Conservation (phyloP, 192 early-diverging fungal species). For the Coemansia asiatica region DNA sequence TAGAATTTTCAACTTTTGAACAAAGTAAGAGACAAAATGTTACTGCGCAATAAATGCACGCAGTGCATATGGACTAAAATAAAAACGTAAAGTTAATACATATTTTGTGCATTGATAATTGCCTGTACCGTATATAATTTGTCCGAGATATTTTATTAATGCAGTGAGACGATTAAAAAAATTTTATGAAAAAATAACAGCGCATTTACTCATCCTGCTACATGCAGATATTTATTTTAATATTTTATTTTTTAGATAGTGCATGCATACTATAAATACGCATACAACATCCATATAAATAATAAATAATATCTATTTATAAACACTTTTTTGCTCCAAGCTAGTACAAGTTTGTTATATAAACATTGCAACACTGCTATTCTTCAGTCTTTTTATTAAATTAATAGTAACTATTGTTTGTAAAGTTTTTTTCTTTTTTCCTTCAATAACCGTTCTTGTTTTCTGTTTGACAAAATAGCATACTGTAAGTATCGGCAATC, state of each 20-base stretch:
- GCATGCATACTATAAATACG: not conserved
- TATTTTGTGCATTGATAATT: not conserved
- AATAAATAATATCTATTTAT: not conserved
- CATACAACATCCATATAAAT: not conserved
- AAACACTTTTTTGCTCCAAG: not conserved
- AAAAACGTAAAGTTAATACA: not conserved
- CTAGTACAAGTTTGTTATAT: not conserved
- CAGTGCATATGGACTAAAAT: conserved; percentile 9
- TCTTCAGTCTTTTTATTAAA: not conserved
- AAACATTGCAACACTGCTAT: not conserved
- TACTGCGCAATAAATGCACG: conserved; percentile 47
- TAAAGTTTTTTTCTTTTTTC: not conserved
- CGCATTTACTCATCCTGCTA: not conserved
- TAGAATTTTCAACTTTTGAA: not conserved
- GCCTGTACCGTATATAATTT: not conserved
- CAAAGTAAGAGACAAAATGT: not conserved
- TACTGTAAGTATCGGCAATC: conserved; percentile 2
- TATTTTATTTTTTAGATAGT: not conserved
- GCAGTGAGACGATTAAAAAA: not conserved
- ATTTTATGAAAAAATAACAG: not conserved
- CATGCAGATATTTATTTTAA: no score
- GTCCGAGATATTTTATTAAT: not conserved
- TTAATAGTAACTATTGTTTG: not conserved
- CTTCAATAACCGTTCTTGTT: not conserved
- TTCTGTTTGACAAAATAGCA: not conserved